A percentile compares a stretch with the other conserved stretches of the same genome.
These are phyloP conservation scores for Calonectria pteridis DNA, from an alignment of 2,329 filamentous ascomycete genomes.

Conservation along the genomic window DNA sequence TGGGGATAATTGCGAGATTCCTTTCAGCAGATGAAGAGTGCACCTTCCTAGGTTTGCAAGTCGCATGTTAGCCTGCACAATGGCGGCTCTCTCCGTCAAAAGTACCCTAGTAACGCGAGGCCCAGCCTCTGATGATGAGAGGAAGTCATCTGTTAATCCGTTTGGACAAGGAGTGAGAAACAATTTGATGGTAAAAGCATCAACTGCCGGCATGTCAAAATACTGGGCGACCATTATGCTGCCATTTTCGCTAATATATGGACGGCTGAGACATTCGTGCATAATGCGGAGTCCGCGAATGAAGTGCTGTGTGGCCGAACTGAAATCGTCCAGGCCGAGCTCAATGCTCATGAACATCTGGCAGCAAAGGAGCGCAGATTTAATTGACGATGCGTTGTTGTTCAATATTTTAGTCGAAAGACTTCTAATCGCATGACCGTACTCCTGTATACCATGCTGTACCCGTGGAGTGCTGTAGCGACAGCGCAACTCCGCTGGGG, in stretches of 20 bases:
- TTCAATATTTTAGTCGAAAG: not conserved
- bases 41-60: not conserved
- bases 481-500: not conserved
- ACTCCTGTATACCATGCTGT: conserved; percentile 2
- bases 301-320: conserved; percentile 13
- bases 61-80: not conserved
- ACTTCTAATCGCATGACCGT: conserved; percentile 3
- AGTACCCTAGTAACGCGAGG: not conserved
- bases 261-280: conserved; percentile 16
- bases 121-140: not conserved
- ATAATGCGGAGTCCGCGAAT: conserved; percentile 17
- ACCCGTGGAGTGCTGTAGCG: not conserved
- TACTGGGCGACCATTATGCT: not conserved
- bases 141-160: not conserved
- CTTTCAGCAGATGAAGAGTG: not conserved
- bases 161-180: not conserved
- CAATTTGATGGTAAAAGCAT: conserved; percentile 20
- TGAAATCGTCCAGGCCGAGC: conserved; percentile 8
- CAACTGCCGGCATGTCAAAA: conserved; percentile 3
- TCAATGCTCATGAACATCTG: conserved; percentile 27
- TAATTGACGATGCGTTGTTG: not conserved
- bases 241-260: conserved; percentile 2
- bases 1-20: not conserved
- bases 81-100: not conserved
- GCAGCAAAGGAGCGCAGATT: conserved; percentile 19